Evolutionary conservation across 164 flowering plant genomes (phyloP).

Genomic region (Magnolia kwangsiensis): DNA sequence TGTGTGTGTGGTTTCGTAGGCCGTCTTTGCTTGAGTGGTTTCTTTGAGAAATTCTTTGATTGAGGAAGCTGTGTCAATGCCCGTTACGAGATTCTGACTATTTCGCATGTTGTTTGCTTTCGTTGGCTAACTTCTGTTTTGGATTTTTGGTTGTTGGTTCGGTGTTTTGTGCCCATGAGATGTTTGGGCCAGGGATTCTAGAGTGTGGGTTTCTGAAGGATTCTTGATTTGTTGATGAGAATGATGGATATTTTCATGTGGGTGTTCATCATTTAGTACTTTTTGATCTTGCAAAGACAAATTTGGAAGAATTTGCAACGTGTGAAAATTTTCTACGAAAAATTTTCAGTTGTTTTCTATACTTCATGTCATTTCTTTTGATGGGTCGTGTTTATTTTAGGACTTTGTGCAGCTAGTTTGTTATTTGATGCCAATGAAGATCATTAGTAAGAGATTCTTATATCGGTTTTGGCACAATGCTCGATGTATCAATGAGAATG

Average conservation of each 20-base stretch:
- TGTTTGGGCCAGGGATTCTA: background rate
- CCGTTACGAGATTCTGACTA: background rate
- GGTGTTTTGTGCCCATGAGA: background rate
- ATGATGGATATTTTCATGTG: background rate
- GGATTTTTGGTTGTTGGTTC: background rate
- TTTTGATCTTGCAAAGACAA: background rate
- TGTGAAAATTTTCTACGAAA: too few species aligned
- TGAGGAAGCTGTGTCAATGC: background rate
- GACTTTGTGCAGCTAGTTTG: background rate
- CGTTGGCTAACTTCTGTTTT: background rate
- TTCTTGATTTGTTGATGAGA: background rate
- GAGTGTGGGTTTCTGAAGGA: background rate
- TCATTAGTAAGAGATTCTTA: too few species aligned
- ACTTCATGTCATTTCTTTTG: background rate
- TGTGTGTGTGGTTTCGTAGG: background rate
- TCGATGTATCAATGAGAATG: too few species aligned
- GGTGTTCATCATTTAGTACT: background rate
- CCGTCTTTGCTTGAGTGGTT: background rate
- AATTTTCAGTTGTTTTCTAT: background rate
- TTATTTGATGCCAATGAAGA: background rate
- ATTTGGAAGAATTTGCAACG: background rate
- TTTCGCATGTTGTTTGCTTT: background rate
- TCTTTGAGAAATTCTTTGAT: background rate
- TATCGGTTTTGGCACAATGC: too few species aligned
- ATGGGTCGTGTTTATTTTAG: background rate